Conservation (phyloP, 306 rosid genomes). For the Rosa rugosa region DNA sequence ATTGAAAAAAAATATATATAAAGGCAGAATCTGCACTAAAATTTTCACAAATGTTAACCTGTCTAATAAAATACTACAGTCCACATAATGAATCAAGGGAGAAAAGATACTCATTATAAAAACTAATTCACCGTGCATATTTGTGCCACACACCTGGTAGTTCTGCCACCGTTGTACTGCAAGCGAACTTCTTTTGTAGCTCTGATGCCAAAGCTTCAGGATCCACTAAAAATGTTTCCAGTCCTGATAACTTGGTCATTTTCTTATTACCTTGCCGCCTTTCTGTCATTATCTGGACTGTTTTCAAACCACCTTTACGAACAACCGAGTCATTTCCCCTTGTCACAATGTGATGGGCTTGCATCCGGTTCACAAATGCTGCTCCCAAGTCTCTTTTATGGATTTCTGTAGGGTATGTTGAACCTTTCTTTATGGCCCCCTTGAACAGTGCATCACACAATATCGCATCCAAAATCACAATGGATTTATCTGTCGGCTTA, state of each 20-base stretch:
- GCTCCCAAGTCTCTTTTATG: slow-evolving; percentile 80
- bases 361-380: slow-evolving; percentile 77
- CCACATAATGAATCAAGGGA: background rate
- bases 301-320: slow-evolving; percentile 81
- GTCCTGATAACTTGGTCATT: slow-evolving; percentile 82
- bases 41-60: no score
- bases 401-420: slow-evolving; percentile 81
- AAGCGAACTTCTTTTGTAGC: slow-evolving; percentile 92
- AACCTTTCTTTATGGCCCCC: slow-evolving; percentile 86
- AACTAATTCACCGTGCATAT: background rate
- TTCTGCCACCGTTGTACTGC: slow-evolving; percentile 84
- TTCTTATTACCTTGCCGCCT: slow-evolving; percentile 92
- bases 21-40: background rate
- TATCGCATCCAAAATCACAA: slow-evolving; percentile 61
- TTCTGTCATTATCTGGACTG: slow-evolving; percentile 86
- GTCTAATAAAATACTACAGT: background rate
- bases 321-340: slow-evolving; percentile 83
- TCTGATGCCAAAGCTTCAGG: slow-evolving; percentile 88
- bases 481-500: slow-evolving; percentile 61
- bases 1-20: no score
- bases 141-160: slow-evolving; percentile 61
- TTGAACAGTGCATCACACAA: slow-evolving; percentile 85
- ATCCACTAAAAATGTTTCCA: slow-evolving; percentile 82
- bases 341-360: slow-evolving; percentile 79
- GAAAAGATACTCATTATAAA: background rate